Conservation (phyloP, 1,139 yeast species). For the Yamadazyma conglobata region DNA sequence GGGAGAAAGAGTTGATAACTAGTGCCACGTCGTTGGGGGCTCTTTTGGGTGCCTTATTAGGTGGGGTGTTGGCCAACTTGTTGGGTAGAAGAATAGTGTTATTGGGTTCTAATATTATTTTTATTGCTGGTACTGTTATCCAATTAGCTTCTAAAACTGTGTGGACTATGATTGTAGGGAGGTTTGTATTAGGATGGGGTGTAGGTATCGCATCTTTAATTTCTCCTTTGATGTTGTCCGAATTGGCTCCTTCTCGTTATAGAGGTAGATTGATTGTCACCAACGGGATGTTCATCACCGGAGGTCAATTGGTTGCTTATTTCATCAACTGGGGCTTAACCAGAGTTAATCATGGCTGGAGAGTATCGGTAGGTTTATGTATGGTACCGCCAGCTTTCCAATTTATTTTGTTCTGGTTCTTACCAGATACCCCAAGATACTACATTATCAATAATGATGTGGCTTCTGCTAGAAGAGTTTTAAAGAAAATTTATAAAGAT, state of each 20-base stretch:
- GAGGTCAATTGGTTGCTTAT: conserved; percentile 89
- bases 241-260: conserved; percentile 86
- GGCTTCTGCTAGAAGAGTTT: conserved; percentile 64
- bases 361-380: conserved; percentile 85
- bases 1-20: conserved; percentile 84
- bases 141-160: conserved; percentile 77
- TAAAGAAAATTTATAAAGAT: conserved; percentile 54
- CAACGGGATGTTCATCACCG: conserved; percentile 74
- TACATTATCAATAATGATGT: conserved; percentile 67
- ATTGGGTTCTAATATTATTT: conserved; percentile 73
- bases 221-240: conserved; percentile 87
- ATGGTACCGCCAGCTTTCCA: conserved; percentile 84
- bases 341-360: conserved; percentile 80
- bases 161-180: conserved; percentile 90
- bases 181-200: conserved; percentile 92
- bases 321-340: conserved; percentile 89
- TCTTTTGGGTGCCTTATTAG: conserved; percentile 66
- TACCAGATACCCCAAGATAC: conserved; percentile 95
- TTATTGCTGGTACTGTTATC: conserved; percentile 76
- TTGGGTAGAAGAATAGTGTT: conserved; percentile 81
- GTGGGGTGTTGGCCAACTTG: conserved; percentile 77
- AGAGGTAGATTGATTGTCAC: conserved; percentile 79
- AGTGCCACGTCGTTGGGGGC: conserved; percentile 97
- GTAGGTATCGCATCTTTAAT: conserved; percentile 92
- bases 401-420: conserved; percentile 69